Conservation (phyloP, 768 basidiomycete genomes). For the Russula griseocarnosa region DNA sequence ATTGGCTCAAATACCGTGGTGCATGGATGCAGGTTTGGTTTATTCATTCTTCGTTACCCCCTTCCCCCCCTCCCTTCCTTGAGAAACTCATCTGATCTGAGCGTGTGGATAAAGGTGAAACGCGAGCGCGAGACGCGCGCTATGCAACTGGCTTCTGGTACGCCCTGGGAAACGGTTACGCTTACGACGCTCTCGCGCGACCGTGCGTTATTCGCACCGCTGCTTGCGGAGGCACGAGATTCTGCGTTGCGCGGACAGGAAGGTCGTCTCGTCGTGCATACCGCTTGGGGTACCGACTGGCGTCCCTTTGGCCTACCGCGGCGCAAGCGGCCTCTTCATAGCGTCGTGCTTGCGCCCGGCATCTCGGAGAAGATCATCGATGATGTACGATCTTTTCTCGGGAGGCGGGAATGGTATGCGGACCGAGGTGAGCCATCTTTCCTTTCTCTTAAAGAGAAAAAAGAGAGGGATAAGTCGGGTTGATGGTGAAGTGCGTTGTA, state of each 20-base stretch:
- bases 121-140: conserved; percentile 91
- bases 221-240: conserved; percentile 87
- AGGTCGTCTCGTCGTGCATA: conserved; percentile 93
- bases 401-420: conserved; percentile 88
- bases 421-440: conserved; percentile 67
- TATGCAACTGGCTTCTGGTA: conserved; percentile 85
- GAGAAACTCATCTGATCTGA: too few species aligned
- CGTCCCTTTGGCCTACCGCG: conserved; percentile 90
- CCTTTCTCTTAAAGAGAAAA: background rate
- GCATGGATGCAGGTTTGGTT: conserved; percentile 93
- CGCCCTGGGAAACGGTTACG: conserved; percentile 96
- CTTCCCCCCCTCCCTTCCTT: too few species aligned
- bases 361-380: conserved; percentile 78
- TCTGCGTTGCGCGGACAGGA: conserved; percentile 82
- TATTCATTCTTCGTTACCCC: too few species aligned
- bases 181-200: conserved; percentile 90
- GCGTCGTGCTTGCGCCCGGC: conserved; percentile 82
- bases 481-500: background rate
- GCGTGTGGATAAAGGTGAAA: conserved; percentile 58
- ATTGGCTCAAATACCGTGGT: conserved; percentile 84
- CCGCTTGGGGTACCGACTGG: conserved; percentile 97
- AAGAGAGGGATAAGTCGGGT: background rate
- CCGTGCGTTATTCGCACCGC: conserved; percentile 67
- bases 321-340: conserved; percentile 76
- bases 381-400: conserved; percentile 80